A percentile compares a stretch with the other conserved stretches of the same genome.
Evolutionary conservation across 2,329 filamentous ascomycete genomes (phyloP).

Genomic region (Sporothrix euskadiensis): DNA sequence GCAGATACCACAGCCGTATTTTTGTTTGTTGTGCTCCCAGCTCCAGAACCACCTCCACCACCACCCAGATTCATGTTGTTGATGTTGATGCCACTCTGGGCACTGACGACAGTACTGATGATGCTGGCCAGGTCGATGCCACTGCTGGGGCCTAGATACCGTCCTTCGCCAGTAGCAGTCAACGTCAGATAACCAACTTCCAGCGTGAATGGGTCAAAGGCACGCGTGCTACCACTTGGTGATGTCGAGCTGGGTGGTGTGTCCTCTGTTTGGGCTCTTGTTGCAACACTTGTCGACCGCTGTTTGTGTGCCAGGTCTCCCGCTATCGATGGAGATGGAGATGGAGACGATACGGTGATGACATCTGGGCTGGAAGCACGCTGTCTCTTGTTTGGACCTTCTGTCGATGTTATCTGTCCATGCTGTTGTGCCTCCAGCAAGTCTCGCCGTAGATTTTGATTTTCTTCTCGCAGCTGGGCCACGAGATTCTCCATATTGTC

Average conservation of each 20-base stretch:
- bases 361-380: not conserved
- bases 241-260: not conserved
- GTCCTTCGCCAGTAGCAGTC: slow-evolving; percentile 26
- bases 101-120: slow-evolving; percentile 20
- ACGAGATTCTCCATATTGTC: slow-evolving; percentile 30
- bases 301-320: not conserved
- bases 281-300: not conserved
- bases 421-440: not conserved
- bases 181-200: slow-evolving; percentile 25
- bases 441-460: slow-evolving; percentile 15
- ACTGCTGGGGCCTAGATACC: slow-evolving; percentile 32
- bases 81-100: slow-evolving; percentile 21
- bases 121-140: slow-evolving; percentile 27
- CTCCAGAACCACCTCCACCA: no score
- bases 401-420: not conserved
- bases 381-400: not conserved
- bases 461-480: slow-evolving; percentile 27
- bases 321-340: not conserved
- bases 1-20: not conserved
- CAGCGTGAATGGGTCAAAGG: slow-evolving; percentile 7
- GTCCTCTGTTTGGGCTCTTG: not conserved
- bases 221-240: not conserved
- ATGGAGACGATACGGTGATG: not conserved
- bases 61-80: not conserved
- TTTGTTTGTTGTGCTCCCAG: not conserved